Conservation (phyloP, 306 rosid species). For the Benincasa hispida region DNA sequence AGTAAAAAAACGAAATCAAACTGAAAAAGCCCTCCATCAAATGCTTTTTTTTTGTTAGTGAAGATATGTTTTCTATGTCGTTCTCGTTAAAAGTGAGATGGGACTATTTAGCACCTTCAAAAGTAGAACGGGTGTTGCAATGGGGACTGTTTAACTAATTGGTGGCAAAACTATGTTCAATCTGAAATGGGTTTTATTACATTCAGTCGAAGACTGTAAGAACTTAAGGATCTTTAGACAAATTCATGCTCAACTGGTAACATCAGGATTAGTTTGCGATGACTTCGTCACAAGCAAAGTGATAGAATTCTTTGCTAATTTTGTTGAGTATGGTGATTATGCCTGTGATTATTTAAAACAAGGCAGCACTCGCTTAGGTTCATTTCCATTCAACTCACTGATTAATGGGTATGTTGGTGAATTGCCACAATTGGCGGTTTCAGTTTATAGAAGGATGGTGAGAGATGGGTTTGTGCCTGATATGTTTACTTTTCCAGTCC, state of each 20-base stretch:
- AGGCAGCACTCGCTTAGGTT: slow-evolving; percentile 37
- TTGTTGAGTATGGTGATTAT: slow-evolving; percentile 23
- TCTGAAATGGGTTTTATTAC: slow-evolving; percentile 24
- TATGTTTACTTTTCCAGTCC: slow-evolving; percentile 44
- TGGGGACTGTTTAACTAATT: not conserved
- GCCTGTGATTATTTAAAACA: slow-evolving; percentile 61
- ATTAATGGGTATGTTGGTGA: slow-evolving; percentile 30
- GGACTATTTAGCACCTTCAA: not conserved
- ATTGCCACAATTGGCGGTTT: slow-evolving; percentile 26
- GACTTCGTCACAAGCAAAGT: slow-evolving; percentile 32
- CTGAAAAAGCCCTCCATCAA: no score
- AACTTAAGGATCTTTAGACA: slow-evolving; percentile 36
- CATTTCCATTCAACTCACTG: slow-evolving; percentile 53
- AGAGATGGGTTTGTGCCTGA: slow-evolving; percentile 63
- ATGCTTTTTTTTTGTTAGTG: no score
- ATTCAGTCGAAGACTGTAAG: slow-evolving; percentile 33
- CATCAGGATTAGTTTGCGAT: slow-evolving; percentile 37
- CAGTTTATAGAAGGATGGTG: slow-evolving; percentile 26
- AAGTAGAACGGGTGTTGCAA: not conserved
- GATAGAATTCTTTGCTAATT: slow-evolving; percentile 43
- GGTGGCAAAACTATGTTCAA: slow-evolving; percentile 8
- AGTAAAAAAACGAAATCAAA: no score
- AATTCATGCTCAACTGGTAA: slow-evolving; percentile 44
- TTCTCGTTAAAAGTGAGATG: not conserved
- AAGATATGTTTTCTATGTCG: not conserved